Evolutionary conservation across 78 protist species (phyloP).

Genomic region (Dictyostelium brefeldianum): DNA sequence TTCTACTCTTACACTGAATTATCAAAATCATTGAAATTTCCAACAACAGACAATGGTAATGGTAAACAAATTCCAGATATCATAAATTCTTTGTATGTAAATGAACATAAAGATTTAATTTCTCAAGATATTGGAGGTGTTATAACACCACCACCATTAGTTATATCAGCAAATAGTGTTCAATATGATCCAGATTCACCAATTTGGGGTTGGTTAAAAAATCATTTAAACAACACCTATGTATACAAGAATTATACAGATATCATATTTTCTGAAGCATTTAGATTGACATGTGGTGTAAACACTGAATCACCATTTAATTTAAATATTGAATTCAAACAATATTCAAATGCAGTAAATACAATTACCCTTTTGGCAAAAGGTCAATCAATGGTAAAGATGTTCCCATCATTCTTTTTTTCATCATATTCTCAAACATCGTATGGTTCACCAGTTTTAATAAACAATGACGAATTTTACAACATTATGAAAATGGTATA

Average conservation of each 20-base stretch:
- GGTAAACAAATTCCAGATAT: conserved; percentile 64
- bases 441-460: conserved; percentile 68
- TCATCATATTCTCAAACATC: conserved; percentile 78
- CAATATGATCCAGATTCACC: neutral
- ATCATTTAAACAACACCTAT: conserved; percentile 18
- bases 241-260: conserved; percentile 82
- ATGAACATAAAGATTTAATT: conserved; percentile 75
- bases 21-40: neutral
- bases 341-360: neutral
- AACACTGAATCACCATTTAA: conserved; percentile 67
- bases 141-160: conserved; percentile 23
- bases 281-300: conserved; percentile 62
- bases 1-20: conserved; percentile 38
- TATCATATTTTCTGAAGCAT: conserved; percentile 79
- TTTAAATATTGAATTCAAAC: conserved; percentile 21
- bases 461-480: conserved; percentile 73
- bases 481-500: conserved; percentile 31
- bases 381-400: conserved; percentile 60
- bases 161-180: neutral
- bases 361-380: conserved; percentile 57
- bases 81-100: conserved; percentile 75
- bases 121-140: conserved; percentile 20
- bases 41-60: conserved; percentile 31
- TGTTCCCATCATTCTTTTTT: conserved; percentile 88
- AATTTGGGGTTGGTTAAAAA: conserved; percentile 33